Percentiles rank a stretch among this genome's conserved stretches.
Conservation (phyloP, 1,284 basidiomycete genomes). For the Pseudozyma sp. region DNA sequence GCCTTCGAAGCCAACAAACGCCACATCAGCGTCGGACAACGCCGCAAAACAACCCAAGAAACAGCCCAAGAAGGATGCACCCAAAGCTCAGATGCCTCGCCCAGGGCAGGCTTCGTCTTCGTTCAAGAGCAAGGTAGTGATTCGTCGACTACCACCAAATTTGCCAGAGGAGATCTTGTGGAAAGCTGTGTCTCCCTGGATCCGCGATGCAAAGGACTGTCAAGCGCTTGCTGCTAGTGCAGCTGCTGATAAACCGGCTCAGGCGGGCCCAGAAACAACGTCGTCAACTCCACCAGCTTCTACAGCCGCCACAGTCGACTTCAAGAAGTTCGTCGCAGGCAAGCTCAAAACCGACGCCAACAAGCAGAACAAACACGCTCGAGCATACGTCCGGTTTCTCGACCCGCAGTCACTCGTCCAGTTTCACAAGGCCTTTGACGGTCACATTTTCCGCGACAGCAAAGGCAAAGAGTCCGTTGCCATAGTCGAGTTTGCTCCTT, state of each 20-base stretch:
- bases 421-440: slow-evolving; percentile 89
- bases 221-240: slow-evolving; percentile 54
- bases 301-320: slow-evolving; percentile 48
- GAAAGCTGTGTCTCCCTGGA: slow-evolving; percentile 87
- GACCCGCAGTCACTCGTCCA: slow-evolving; percentile 77
- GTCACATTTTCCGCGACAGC: slow-evolving; percentile 90
- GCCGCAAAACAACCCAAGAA: slow-evolving; percentile 42
- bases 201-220: slow-evolving; percentile 75
- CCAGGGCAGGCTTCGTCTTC: slow-evolving; percentile 13
- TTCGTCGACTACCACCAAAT: slow-evolving; percentile 88
- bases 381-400: slow-evolving; percentile 92
- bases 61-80: slow-evolving; percentile 21
- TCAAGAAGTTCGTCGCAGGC: slow-evolving; percentile 51
- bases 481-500: slow-evolving; percentile 92
- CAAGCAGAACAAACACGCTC: slow-evolving; percentile 71
- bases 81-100: slow-evolving; percentile 9
- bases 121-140: slow-evolving; percentile 81
- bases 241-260: slow-evolving; percentile 55
- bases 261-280: background rate
- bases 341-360: slow-evolving; percentile 53
- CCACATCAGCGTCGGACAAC: slow-evolving; percentile 1
- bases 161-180: slow-evolving; percentile 92
- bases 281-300: background rate
- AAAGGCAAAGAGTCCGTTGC: slow-evolving; percentile 87
- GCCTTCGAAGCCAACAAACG: background rate